These are phyloP conservation scores for Diaporthe sp. DNA, from an alignment of 2,329 filamentous ascomycete genomes.

Conservation along the genomic window DNA sequence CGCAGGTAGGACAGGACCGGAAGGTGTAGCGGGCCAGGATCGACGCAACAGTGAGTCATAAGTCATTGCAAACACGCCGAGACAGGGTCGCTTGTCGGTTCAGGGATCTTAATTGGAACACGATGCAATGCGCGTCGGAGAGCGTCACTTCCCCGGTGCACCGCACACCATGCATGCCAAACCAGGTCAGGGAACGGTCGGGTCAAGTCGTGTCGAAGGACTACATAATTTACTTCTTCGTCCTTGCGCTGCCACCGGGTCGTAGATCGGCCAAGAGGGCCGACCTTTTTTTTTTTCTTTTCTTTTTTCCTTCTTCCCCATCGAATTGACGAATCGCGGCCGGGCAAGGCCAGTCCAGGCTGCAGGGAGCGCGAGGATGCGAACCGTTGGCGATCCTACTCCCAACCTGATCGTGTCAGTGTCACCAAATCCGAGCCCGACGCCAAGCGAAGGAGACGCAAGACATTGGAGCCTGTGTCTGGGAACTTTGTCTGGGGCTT, in stretches of 20 bases:
- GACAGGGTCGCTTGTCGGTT: conserved; percentile 29
- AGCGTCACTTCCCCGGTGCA: conserved; percentile 25
- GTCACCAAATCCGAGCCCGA: not conserved
- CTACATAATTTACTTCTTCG: conserved; percentile 12
- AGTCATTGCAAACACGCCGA: conserved; percentile 31
- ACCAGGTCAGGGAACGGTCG: conserved; percentile 20
- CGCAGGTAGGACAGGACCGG: conserved; percentile 18
- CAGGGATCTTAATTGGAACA: conserved; percentile 34
- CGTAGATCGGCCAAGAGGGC: not conserved
- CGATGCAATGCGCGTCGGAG: conserved; percentile 27
- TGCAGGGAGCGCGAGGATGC: conserved; percentile 23
- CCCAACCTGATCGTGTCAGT: not conserved
- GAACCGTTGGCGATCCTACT: conserved; percentile 2
- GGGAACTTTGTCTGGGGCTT: conserved; percentile 21
- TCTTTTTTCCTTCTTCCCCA: not conserved
- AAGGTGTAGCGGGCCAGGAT: conserved; percentile 21
- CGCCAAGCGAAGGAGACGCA: conserved; percentile 8
- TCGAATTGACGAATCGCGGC: conserved; percentile 27
- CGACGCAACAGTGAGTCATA: conserved; percentile 33
- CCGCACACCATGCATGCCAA: not conserved
- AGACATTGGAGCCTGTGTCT: conserved; percentile 19
- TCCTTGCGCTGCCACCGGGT: not conserved
- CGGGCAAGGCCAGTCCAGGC: conserved; percentile 3
- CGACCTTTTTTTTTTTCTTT: not conserved
- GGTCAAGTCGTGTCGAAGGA: not conserved